phyloP scores from a whole-genome alignment of 805 yeast genomes.

The Candida ulmi region DNA sequence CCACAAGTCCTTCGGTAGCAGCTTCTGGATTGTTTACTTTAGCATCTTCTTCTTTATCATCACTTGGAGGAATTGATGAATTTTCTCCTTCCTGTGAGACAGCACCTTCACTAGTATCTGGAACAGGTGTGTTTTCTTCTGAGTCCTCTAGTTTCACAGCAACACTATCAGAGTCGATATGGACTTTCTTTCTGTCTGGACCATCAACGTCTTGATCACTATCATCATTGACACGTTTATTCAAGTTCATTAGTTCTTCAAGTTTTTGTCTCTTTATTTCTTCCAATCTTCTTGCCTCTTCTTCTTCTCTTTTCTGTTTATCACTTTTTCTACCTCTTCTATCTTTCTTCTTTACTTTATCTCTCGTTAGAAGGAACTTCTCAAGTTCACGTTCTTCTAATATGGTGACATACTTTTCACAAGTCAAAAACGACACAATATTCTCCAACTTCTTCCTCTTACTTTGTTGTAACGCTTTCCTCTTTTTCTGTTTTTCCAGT shows the following conservation, averaged over 20 bases:
- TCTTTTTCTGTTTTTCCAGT: conserved; percentile 67
- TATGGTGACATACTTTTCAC: conserved; percentile 52
- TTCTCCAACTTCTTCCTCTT: conserved; percentile 56
- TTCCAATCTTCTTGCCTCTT: conserved; percentile 25
- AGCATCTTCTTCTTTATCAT: background rate
- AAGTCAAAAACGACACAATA: conserved; percentile 47
- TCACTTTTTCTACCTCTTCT: conserved; percentile 37
- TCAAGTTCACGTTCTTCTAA: conserved; percentile 52
- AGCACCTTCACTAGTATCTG: too few species aligned
- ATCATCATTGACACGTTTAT: conserved; percentile 1
- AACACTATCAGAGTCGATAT: too few species aligned
- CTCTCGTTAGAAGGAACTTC: conserved; percentile 33
- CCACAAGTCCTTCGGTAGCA: background rate
- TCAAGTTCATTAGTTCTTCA: conserved; percentile 15
- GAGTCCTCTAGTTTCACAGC: too few species aligned
- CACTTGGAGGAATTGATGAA: too few species aligned
- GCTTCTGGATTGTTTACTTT: background rate
- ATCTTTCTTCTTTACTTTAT: conserved; percentile 35
- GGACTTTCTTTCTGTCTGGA: background rate
- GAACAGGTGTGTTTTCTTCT: too few species aligned
- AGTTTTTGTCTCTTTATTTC: conserved; percentile 23
- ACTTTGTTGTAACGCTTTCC: conserved; percentile 65
- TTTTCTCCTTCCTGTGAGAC: too few species aligned
- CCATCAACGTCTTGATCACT: background rate
- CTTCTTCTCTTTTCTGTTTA: conserved; percentile 33